These are phyloP conservation scores for Alternaria ventricosa DNA, from an alignment of 2,329 filamentous ascomycete genomes.

Conservation along the genomic window DNA sequence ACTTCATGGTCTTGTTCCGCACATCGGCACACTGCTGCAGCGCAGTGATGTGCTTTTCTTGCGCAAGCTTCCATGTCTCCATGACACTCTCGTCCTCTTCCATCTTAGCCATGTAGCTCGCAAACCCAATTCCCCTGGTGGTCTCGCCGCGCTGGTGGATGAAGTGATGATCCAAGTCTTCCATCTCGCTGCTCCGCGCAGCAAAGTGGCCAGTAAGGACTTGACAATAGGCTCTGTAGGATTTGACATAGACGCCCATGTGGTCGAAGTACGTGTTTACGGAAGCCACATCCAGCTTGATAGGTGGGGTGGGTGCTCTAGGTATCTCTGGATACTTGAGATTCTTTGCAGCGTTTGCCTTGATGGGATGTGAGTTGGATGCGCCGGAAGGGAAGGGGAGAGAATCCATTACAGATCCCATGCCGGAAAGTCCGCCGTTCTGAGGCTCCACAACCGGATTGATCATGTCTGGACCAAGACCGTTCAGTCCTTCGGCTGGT, in stretches of 20 bases:
- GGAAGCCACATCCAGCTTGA: slow-evolving; percentile 53
- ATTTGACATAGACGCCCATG: slow-evolving; percentile 62
- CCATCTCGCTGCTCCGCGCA: slow-evolving; percentile 56
- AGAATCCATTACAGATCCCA: slow-evolving; percentile 60
- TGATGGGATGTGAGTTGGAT: slow-evolving; percentile 52
- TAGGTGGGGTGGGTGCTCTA: slow-evolving; percentile 54
- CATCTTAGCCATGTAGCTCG: slow-evolving; percentile 66
- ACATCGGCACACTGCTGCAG: slow-evolving; percentile 51
- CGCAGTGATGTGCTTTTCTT: slow-evolving; percentile 65
- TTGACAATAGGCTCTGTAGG: slow-evolving; percentile 63
- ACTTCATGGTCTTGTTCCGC: slow-evolving; percentile 39
- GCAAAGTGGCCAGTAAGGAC: slow-evolving; percentile 64
- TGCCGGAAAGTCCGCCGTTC: slow-evolving; percentile 56
- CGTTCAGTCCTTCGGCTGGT: slow-evolving; percentile 41
- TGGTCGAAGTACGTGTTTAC: slow-evolving; percentile 61
- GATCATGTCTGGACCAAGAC: slow-evolving; percentile 59
- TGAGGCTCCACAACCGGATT: slow-evolving; percentile 57
- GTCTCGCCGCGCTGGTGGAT: slow-evolving; percentile 60
- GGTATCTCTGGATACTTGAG: slow-evolving; percentile 61
- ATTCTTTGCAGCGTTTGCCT: slow-evolving; percentile 46
- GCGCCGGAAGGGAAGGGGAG: slow-evolving; percentile 66
- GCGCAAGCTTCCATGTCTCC: slow-evolving; percentile 65
- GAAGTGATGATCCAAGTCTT: slow-evolving; percentile 55
- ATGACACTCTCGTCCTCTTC: slow-evolving; percentile 70
- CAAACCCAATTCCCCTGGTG: slow-evolving; percentile 58